Conservation (phyloP, 768 basidiomycete genomes). For the Imleria badia region DNA sequence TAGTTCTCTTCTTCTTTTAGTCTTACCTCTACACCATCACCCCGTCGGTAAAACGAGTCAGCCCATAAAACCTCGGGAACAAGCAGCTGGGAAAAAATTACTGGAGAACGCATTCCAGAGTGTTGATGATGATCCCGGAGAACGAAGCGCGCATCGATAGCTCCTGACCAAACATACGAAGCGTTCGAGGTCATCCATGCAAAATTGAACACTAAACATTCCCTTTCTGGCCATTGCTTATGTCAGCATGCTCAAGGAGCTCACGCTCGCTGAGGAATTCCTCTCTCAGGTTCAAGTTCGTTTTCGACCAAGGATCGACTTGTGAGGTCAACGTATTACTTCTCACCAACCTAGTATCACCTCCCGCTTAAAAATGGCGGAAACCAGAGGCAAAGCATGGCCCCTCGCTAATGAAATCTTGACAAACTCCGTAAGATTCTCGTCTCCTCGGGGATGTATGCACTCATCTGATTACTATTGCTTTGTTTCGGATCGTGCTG, state of each 20-base stretch:
- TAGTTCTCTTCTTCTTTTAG: too few relatives aligned
- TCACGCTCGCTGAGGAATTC: background rate
- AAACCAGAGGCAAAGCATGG: slow-evolving; percentile 79
- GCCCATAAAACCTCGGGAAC: too few relatives aligned
- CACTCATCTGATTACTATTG: background rate
- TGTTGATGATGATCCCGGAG: too few relatives aligned
- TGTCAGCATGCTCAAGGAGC: slow-evolving; percentile 6
- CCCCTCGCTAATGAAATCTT: slow-evolving; percentile 82
- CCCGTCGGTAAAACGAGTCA: too few relatives aligned
- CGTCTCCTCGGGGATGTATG: background rate
- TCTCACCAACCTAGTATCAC: slow-evolving; percentile 1
- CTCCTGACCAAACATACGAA: too few relatives aligned
- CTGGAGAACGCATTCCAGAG: too few relatives aligned
- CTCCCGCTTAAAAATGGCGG: slow-evolving; percentile 48
- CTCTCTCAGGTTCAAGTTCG: background rate
- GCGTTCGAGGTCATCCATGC: too few relatives aligned
- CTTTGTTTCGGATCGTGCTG: background rate
- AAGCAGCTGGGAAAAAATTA: too few relatives aligned
- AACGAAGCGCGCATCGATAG: too few relatives aligned
- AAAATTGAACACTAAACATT: slow-evolving; percentile 4
- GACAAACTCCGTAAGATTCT: slow-evolving; percentile 77
- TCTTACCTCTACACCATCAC: too few relatives aligned
- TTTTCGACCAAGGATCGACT: slow-evolving; percentile 81
- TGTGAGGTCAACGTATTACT: slow-evolving; percentile 66
- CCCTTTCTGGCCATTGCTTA: slow-evolving; percentile 11